A percentile compares a stretch with the other conserved stretches of the same genome.
Conservation (phyloP, 2,329 filamentous ascomycete genomes). For the Colletotrichum sp. region DNA sequence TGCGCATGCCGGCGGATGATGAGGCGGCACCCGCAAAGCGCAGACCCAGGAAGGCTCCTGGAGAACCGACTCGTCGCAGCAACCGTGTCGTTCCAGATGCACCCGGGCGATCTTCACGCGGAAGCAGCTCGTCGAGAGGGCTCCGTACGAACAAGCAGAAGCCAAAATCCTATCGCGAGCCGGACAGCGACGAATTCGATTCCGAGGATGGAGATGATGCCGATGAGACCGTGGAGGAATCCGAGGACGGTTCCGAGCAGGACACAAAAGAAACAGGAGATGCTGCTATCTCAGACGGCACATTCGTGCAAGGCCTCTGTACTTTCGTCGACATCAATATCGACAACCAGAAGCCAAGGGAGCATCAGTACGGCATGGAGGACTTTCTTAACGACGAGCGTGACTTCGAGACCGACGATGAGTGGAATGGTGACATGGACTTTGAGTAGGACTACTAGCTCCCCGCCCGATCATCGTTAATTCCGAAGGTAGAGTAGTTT, state of each 20-base stretch:
- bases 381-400: slow-evolving; percentile 69
- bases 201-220: slow-evolving; percentile 25
- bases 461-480: background rate
- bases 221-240: slow-evolving; percentile 3
- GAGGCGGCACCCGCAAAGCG: background rate
- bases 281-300: background rate
- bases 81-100: slow-evolving; percentile 35
- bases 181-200: slow-evolving; percentile 51
- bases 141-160: slow-evolving; percentile 21
- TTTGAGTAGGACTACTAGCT: slow-evolving; percentile 43
- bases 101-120: slow-evolving; percentile 28
- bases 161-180: slow-evolving; percentile 45
- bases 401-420: slow-evolving; percentile 60
- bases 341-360: slow-evolving; percentile 76
- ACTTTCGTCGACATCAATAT: slow-evolving; percentile 73
- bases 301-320: slow-evolving; percentile 71
- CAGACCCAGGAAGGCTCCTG: background rate
- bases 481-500: background rate
- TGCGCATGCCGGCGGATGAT: slow-evolving; percentile 15
- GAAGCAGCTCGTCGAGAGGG: slow-evolving; percentile 29
- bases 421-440: slow-evolving; percentile 63
- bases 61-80: slow-evolving; percentile 39
- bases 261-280: slow-evolving; percentile 17
- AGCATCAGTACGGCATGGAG: slow-evolving; percentile 71
- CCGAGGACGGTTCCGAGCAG: slow-evolving; percentile 10